Evolutionary conservation across 2,329 filamentous ascomycete genomes (phyloP), one percentile per base, ranked within the genome.

Genomic region (Grosmannia huntii): DNA sequence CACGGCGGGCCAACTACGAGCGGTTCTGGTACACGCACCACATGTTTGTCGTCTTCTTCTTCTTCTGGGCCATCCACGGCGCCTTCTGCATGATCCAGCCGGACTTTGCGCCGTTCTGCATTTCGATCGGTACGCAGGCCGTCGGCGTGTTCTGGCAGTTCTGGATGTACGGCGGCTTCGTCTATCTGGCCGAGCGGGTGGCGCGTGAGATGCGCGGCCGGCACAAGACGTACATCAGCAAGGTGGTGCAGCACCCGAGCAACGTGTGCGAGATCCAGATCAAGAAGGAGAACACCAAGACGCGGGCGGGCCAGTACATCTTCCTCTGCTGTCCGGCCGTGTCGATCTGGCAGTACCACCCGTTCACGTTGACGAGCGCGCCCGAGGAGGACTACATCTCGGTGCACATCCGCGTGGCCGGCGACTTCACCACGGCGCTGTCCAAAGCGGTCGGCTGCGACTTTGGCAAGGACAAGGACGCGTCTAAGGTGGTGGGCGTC

Each of bases 21-120:
- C 86, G 88, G 28, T 95, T 94, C 77, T 95, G 89, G 89, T 91
- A 90, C 71, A 89, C 86, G 1, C 89, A 95, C 72, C 89, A 94
- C 74, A 81, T 94, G 69, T 94, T 94, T 70, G 82, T 92, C 71
- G 68, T 92, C 63, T 94, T 94, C 79, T 94, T 94, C 75, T 77
- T 92, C 65, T 91, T 94, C 77, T 94, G 89, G 88, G 85, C 88
- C n/a, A 81, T 92, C 66, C 89, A 95, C 71, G 89, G 89, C 60
- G 86, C 87, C 28, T 94, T 90, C 75, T 92, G 89, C 72, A 92
- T 94, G 89, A 92, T 92, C 67, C 88, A 89, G 71, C 84, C 88
- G 56, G 89, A 94, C 68, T 82, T 87, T 62, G 85, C 86, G 6
- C 88, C 89, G 1, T 91, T 87, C 70, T 91, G 89, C 72, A 77